Evolutionary conservation across 2,329 filamentous ascomycete species (phyloP), one percentile per base, ranked within the genome.

Genomic region (Penicillium sp.): DNA sequence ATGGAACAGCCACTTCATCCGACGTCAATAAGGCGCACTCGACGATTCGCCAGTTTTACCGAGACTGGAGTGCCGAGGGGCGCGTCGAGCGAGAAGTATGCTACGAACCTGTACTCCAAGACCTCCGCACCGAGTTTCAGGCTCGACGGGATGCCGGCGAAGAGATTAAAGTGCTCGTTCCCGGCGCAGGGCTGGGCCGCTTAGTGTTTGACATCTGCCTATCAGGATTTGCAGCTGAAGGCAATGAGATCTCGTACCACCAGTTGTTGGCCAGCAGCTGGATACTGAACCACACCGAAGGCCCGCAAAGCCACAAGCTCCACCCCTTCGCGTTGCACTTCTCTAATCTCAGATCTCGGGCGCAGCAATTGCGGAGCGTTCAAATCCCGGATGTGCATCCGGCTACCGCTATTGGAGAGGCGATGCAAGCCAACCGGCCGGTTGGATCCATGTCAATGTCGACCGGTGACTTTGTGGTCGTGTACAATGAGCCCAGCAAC

Each of bases 171-270:
- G 85, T 99, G 0, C 81, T 99, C 0, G 86, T 97, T 0, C 94
- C 94, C 0, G 94, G 94, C 0, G 92, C 93, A 4, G 94, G 94
- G 0, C 78, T 99, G 2, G 94, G 90, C 2, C 83, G 94, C 13
- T 77, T 97, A 2, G 89, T 97, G 0, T 95, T 95, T 65, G 94
- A 99, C 42, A 78, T 97, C 13, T 90, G 87, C 67, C 76, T 76
- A 26, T 78, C 76, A 1, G 92, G 94, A 10, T 95, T 85, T 70
- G 76, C 82, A 10, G 83, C 85, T 0, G 91, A 96, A 70, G 93
- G 93, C 26, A 97, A 96, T 67, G 89, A 99, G 73, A 95, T 97
- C 56, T 96, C 92, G 2, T 97, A 95, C 67, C 94, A 99, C 70
- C 90, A 96, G 70, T 82, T 99, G n/a, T 79, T 97, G 52, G 90